A percentile compares a stretch with the other conserved stretches of the same genome.
Evolutionary conservation across 192 early-diverging fungal species (phyloP).

Genomic region (Rhizophagus clarus): DNA sequence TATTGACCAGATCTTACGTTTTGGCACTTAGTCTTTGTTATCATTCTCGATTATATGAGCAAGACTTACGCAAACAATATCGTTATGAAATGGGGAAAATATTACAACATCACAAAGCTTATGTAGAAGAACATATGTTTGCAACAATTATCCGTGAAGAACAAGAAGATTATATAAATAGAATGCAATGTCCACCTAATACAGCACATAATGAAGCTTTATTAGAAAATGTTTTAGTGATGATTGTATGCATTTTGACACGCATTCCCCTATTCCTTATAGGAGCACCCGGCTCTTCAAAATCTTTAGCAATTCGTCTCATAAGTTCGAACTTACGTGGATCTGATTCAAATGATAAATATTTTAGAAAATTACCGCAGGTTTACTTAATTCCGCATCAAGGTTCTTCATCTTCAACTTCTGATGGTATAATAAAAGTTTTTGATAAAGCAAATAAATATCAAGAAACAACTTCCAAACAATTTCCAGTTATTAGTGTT

Average conservation of each 20-base stretch:
- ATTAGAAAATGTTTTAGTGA: conserved; percentile 22
- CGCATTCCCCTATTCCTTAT: conserved; percentile 27
- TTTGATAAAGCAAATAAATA: conserved; percentile 29
- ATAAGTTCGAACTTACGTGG: conserved; percentile 30
- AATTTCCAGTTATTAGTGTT: conserved; percentile 22
- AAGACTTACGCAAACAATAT: background rate
- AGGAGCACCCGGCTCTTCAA: conserved; percentile 25
- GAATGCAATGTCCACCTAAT: background rate
- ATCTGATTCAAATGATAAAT: conserved; percentile 19
- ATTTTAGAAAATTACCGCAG: conserved; percentile 25
- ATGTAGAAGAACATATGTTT: background rate
- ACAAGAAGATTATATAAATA: conserved; percentile 24
- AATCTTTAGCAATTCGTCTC: conserved; percentile 29
- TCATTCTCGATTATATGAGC: background rate
- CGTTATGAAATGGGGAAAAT: background rate
- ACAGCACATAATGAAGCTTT: conserved; percentile 18
- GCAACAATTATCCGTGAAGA: conserved; percentile 1
- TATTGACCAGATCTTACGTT: background rate
- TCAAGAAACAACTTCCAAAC: conserved; percentile 13
- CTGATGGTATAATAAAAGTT: conserved; percentile 30
- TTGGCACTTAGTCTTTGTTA: conserved; percentile 17
- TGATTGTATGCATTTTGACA: conserved; percentile 33
- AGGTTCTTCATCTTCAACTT: conserved; percentile 31
- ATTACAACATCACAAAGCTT: conserved; percentile 7
- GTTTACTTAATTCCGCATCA: conserved; percentile 33